Base-by-base conservation (phyloP, 495 filamentous ascomycete genomes). In the Elaphomyces granulatus region DNA sequence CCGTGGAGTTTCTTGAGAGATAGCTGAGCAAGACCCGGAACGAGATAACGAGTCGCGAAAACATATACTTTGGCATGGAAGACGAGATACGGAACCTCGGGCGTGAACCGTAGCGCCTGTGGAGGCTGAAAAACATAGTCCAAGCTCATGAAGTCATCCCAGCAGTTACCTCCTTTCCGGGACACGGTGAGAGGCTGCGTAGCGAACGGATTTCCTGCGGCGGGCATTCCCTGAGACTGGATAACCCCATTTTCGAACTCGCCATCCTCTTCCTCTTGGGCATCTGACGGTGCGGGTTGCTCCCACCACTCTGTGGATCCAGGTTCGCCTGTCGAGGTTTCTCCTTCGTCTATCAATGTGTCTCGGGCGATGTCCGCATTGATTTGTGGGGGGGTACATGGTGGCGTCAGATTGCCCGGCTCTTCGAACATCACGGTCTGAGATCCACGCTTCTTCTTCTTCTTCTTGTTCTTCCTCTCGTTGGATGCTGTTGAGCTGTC, bases 41-140 rank as follows among this genome's bases (percentile, higher is more conserved):
- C 66, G 20, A 66, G 50, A 47, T 63, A 67, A 19, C 58, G 56
- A 1, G 59, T 64, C 21, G 62, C 64, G 34, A 67, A 67, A 44
- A 67, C 61, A 45, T 67, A 67, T 26, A 67, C 37, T 45, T 67
- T 67, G 16, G 64, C 64, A 34, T 67, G 64, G 52, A 66, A 67
- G 26, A 60, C 51, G 15, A 66, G 55, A 41, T 66, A 67, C 3
- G 62, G 61, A 8, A 63, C 48, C 4, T 52, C 52, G 8, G 38
- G 33, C 2, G 19, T 12, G 37, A 17, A 43, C 36, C 36, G 38
- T 38, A 28, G 44, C 32, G 17, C 21, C 31, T 12, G 23, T 6
- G 42, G 23, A 6, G 35, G 50, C 6, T 58, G 54, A 15, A 60
- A 54, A 19, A 50, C 45, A 44, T 66, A 63, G 40, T 61, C 53